phyloP scores from a whole-genome alignment of 345 rosid genomes.

The Abelmoschus esculentus region DNA sequence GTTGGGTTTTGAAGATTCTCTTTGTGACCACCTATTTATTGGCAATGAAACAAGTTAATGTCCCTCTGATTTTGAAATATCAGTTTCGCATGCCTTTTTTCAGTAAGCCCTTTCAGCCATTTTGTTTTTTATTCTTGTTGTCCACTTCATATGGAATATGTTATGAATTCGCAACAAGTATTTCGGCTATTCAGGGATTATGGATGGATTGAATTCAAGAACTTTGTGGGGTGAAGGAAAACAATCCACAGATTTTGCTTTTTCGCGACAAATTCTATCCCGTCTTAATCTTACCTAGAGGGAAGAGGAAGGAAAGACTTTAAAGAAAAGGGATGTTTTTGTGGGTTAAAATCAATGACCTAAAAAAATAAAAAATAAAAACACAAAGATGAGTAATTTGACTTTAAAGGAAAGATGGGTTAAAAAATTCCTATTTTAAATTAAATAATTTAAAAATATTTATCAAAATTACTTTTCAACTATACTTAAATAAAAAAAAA shows the following conservation, averaged over 20 bases:
- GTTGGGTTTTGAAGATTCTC: background rate
- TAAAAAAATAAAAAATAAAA: too few species aligned
- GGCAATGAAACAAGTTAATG: background rate
- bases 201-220: background rate
- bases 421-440: too few species aligned
- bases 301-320: too few species aligned
- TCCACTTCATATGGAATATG: slow-evolving; percentile 5
- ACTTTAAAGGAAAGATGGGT: too few species aligned
- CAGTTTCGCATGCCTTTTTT: background rate
- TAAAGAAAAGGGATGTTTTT: too few species aligned
- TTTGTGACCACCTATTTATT: background rate
- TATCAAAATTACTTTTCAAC: too few species aligned
- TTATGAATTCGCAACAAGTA: background rate
- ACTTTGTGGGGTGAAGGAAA: background rate
- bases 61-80: background rate
- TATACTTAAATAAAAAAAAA: too few species aligned
- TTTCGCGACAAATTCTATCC: too few species aligned
- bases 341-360: too few species aligned
- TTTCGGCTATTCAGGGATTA: background rate
- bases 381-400: too few species aligned
- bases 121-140: background rate
- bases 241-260: background rate
- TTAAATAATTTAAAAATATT: too few species aligned
- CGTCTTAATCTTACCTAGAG: too few species aligned
- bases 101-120: background rate